These are phyloP conservation scores for Pythium phragmitis DNA, from an alignment of 352 stramenopile species.

Conservation along the genomic window DNA sequence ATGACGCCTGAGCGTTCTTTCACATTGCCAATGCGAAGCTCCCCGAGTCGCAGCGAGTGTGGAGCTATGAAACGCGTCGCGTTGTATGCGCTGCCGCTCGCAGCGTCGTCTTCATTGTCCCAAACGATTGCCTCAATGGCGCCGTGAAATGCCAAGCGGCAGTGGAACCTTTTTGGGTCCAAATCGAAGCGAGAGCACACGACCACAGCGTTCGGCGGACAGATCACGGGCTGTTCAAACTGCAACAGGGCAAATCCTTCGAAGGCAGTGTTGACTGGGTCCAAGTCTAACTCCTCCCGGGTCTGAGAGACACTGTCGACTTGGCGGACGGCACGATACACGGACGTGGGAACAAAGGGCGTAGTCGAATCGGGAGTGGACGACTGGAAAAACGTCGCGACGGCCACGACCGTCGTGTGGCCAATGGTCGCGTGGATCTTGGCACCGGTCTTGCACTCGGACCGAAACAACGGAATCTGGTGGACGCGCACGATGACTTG, in stretches of 20 bases:
- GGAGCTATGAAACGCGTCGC: not conserved
- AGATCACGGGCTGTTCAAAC: slow-evolving; percentile 68
- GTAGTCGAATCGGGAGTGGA: not conserved
- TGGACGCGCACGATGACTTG: slow-evolving; percentile 58
- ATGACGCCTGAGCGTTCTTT: slow-evolving; percentile 62
- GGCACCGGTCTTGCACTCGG: slow-evolving; percentile 49
- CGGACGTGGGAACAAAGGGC: slow-evolving; percentile 34
- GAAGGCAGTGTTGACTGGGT: not conserved
- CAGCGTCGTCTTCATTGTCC: slow-evolving; percentile 7
- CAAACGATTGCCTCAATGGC: slow-evolving; percentile 42
- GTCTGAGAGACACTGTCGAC: slow-evolving; percentile 27
- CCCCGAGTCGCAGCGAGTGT: slow-evolving; percentile 22
- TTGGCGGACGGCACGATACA: slow-evolving; percentile 52
- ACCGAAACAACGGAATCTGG: slow-evolving; percentile 60
- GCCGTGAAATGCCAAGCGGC: slow-evolving; percentile 76
- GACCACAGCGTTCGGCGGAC: slow-evolving; percentile 44
- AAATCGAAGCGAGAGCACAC: slow-evolving; percentile 79
- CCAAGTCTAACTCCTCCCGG: not conserved
- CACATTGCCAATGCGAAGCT: slow-evolving; percentile 56
- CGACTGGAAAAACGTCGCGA: slow-evolving; percentile 59
- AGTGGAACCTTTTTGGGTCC: slow-evolving; percentile 55
- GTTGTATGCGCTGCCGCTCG: not conserved
- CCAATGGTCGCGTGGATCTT: slow-evolving; percentile 79
- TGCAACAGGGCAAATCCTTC: slow-evolving; percentile 60
- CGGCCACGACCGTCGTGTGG: slow-evolving; percentile 72